A percentile compares a stretch with the other conserved stretches of the same genome.
These are phyloP conservation scores for Fusarium veterinarium DNA, from an alignment of 2,329 filamentous ascomycete genomes.

Conservation along the genomic window DNA sequence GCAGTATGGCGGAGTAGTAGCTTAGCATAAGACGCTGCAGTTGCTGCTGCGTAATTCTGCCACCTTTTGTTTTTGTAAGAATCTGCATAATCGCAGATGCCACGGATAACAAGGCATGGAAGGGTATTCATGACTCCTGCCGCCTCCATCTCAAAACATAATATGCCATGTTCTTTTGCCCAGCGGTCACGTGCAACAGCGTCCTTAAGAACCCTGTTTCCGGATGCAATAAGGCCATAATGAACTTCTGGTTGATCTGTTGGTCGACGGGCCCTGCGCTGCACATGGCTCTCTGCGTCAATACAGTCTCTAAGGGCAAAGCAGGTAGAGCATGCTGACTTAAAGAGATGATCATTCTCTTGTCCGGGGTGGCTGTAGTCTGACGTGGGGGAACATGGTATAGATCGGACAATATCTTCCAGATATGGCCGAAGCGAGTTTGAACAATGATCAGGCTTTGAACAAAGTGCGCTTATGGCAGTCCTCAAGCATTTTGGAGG, in stretches of 20 bases:
- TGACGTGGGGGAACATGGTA: rapidly evolving
- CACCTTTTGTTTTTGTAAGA: rapidly evolving
- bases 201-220: background rate
- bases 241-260: rapidly evolving
- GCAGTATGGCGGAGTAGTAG: rapidly evolving
- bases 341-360: rapidly evolving
- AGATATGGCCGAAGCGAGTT: rapidly evolving
- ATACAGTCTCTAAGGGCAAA: rapidly evolving
- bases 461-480: background rate
- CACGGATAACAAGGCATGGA: background rate
- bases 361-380: background rate
- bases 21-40: background rate
- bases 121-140: rapidly evolving
- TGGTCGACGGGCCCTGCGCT: rapidly evolving
- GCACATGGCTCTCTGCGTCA: rapidly evolving
- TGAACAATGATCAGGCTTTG: rapidly evolving
- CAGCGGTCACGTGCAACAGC: rapidly evolving
- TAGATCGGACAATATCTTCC: rapidly evolving
- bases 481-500: background rate
- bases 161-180: background rate
- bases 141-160: background rate
- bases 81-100: background rate
- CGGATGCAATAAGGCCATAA: background rate
- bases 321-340: background rate
- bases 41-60: background rate